Conservation (phyloP, 2,329 filamentous ascomycete species). For the Sporothrix brunneoviolacea region DNA sequence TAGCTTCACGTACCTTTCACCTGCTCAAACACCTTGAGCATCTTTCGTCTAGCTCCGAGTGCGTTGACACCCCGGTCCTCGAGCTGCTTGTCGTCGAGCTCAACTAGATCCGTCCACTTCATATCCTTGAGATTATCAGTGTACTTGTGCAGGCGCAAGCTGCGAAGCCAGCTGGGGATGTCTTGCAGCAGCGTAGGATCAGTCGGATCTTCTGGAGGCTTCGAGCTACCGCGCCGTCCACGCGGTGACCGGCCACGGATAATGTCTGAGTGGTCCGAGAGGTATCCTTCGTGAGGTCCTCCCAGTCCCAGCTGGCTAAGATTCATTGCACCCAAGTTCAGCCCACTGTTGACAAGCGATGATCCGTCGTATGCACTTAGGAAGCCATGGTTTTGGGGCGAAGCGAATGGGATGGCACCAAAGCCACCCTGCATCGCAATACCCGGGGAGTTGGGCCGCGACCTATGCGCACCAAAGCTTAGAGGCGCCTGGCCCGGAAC, state of each 20-base stretch:
- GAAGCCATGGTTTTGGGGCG: conserved; percentile 92
- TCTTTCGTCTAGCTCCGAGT: conserved; percentile 88
- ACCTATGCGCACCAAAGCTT: conserved; percentile 62
- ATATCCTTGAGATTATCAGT: conserved; percentile 97
- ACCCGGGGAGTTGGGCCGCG: conserved; percentile 83
- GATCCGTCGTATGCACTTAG: conserved; percentile 77
- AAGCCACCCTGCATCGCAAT: conserved; percentile 68
- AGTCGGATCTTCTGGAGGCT: conserved; percentile 95
- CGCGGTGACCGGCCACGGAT: conserved; percentile 84
- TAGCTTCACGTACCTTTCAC: conserved; percentile 59
- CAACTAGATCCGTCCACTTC: conserved; percentile 89
- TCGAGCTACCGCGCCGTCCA: conserved; percentile 87
- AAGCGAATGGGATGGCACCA: conserved; percentile 65
- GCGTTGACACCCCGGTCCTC: conserved; percentile 93
- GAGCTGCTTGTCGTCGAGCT: conserved; percentile 86
- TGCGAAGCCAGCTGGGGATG: conserved; percentile 92
- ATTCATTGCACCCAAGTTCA: conserved; percentile 52
- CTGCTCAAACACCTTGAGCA: conserved; percentile 98
- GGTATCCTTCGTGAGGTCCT: conserved; percentile 72
- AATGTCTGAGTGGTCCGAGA: conserved; percentile 91
- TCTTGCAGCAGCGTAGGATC: conserved; percentile 86
- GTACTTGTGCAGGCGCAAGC: conserved; percentile 94
- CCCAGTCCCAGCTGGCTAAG: conserved; percentile 65
- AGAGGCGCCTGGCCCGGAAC: conserved; percentile 55
- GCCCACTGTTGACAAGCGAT: conserved; percentile 60